A percentile compares a stretch with the other conserved stretches of the same genome.
Conservation (phyloP, 2,329 filamentous ascomycete genomes). For the Stemphylium vesicarium region DNA sequence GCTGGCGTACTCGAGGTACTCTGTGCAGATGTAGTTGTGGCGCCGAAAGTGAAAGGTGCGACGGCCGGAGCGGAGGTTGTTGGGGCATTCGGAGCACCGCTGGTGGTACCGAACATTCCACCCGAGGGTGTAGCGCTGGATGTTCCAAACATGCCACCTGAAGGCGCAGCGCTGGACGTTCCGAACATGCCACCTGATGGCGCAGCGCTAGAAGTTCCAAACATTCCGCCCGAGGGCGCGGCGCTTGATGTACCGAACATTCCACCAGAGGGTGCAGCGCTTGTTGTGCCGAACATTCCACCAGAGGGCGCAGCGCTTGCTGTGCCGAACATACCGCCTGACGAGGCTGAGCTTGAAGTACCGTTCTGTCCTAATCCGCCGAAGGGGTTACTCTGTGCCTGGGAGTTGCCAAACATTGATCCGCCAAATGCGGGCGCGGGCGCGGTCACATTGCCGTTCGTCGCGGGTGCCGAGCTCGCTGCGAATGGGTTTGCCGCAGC, state of each 20-base stretch:
- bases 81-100: slow-evolving; percentile 18
- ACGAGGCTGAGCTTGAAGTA: slow-evolving; percentile 4
- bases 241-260: slow-evolving; percentile 13
- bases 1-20: slow-evolving; percentile 19
- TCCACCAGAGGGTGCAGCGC: slow-evolving; percentile 13
- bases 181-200: slow-evolving; percentile 20
- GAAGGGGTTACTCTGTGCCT: slow-evolving; percentile 29
- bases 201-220: background rate
- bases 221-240: slow-evolving; percentile 2
- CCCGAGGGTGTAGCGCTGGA: slow-evolving; percentile 19
- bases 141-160: slow-evolving; percentile 26
- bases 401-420: slow-evolving; percentile 19
- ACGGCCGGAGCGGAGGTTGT: slow-evolving; percentile 24
- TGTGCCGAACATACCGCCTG: slow-evolving; percentile 6
- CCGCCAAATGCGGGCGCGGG: slow-evolving; percentile 26
- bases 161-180: slow-evolving; percentile 13
- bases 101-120: slow-evolving; percentile 21
- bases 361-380: slow-evolving; percentile 26
- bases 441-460: slow-evolving; percentile 28
- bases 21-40: slow-evolving; percentile 19
- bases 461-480: slow-evolving; percentile 21
- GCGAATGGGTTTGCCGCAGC: slow-evolving; percentile 32
- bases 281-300: slow-evolving; percentile 6
- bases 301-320: slow-evolving; percentile 13
- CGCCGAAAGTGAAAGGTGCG: slow-evolving; percentile 25